Base-by-base conservation (phyloP, 306 rosid genomes). In the Acacia melanoxylon region DNA sequence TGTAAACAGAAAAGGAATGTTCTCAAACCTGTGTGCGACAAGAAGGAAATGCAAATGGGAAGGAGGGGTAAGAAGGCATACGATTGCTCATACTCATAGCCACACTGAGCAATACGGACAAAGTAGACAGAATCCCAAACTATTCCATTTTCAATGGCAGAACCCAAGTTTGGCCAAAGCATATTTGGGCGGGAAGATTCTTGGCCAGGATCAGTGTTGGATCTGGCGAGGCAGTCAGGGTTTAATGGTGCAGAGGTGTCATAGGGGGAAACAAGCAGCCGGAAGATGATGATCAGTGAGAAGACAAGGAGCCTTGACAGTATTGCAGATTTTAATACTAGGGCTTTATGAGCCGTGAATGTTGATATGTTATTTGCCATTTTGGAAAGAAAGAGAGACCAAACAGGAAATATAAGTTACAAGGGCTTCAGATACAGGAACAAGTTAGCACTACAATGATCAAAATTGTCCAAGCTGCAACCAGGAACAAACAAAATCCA, bases 51-150 rank as follows among this genome's bases (percentile, higher is more conserved):
- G 84, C 82, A 88, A 54, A 93, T 42, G 1, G 98, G 97, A 17
- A 95, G 95, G 54, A 95, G 89, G 2, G 98, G 98, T 79, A 93
- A 86, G 89, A 93, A 95, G 27, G 97, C 99, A 76, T 89, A 95
- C 80, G 88, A 10, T 65, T 95, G 98, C 86, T 95, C 99, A 76
- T 95, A 95, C 80, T 95, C 99, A 71, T 95, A 95, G 44, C 98
- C 94, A 78, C 99, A 95, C 35, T 93, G 88, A 0, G 96, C 91
- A 75, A 44, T 81, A 74, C 96, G 98, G 72, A 93, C 67, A 19
- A 78, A 95, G 94, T 80, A 86, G 31, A 92, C 97, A 35, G 96
- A 89, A 79, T 95, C 99, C 97, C 99, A 95, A 20, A 95, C 98
- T 46, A 93, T 78, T 86, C 86, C 89, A 87, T 86, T 81, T 77